A percentile compares a stretch with the other conserved stretches of the same genome.
Evolutionary conservation across 768 basidiomycete genomes (phyloP).

Genomic region (Phaeotremella fagi): DNA sequence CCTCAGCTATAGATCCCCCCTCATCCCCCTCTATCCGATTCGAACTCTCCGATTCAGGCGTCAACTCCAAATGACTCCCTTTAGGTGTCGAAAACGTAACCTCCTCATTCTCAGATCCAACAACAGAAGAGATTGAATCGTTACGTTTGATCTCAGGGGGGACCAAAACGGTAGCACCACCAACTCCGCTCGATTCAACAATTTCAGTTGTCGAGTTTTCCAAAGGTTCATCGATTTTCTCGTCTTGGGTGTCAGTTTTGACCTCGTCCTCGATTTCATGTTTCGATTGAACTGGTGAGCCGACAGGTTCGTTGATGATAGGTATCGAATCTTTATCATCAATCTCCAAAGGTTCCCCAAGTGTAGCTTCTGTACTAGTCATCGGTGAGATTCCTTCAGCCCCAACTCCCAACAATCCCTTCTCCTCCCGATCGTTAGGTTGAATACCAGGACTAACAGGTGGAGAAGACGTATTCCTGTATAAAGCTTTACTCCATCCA

Average conservation of each 20-base stretch:
- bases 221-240: background rate
- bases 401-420: no score
- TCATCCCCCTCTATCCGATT: no score
- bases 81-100: constrained; percentile 32
- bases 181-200: background rate
- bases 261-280: background rate
- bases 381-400: constrained; percentile 11
- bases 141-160: background rate
- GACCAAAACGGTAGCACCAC: background rate
- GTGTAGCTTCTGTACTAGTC: no score
- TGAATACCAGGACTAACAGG: constrained; percentile 23
- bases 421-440: no score
- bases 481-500: constrained; percentile 20
- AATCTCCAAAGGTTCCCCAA: constrained; percentile 4
- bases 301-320: background rate
- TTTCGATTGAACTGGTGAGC: background rate
- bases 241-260: constrained; percentile 4
- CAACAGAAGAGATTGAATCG: constrained; percentile 3
- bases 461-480: constrained; percentile 9
- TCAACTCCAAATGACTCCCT: constrained; percentile 16
- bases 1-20: no score
- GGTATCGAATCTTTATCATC: constrained; percentile 1
- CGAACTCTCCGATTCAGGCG: background rate
- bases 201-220: no score
- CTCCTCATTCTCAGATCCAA: constrained; percentile 16